Evolutionary conservation across 1,139 yeast genomes (phyloP), one percentile per base, ranked within the genome.

Genomic region (Arxiozyma heterogenica): DNA sequence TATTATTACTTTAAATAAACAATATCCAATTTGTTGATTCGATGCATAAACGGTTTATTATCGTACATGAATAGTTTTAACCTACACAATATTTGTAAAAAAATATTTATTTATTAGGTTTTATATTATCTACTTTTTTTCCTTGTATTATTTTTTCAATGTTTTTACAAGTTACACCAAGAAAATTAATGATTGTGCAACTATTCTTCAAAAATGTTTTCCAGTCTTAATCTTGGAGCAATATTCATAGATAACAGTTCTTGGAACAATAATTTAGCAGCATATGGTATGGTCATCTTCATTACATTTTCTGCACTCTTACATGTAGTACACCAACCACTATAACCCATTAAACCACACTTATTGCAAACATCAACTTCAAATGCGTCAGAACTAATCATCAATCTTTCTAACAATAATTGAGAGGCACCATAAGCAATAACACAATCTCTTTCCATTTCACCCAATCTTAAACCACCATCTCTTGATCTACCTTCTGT

Each of bases 361-460:
- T 80, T 76, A 66, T 87, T 87, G 75, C 99, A 93, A 41, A 93
- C 84, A 68, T 93, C 98, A 44, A 93, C 97, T 64, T 94, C 97
- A 69, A 93, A 93, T 0, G 97, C 98, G 75, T 93, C 99, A 0
- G 98, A 91, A 45, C 96, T 88, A 54, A 93, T 75, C 99, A 93
- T 94, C 64, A 93, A 79, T 72, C 99, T 84, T 72, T 93, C 99
- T 58, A 93, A 75, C 63, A 93, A 77, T 62, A 93, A 76, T 70
- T 93, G 98, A 4, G 98, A 91, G 0, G 99, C 99, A 67, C 99
- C 99, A 66, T 94, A 93, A 0, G 99, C 99, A 74, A 93, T 94
- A 61, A 93, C 96, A 85, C 98, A 93, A 76, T 93, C 99, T 74
- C 98, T 86, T 73, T 93, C 99, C 99, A 93, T 93, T 74, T 93